phyloP scores from a whole-genome alignment of 306 rosid species.

The Prunus mira region DNA sequence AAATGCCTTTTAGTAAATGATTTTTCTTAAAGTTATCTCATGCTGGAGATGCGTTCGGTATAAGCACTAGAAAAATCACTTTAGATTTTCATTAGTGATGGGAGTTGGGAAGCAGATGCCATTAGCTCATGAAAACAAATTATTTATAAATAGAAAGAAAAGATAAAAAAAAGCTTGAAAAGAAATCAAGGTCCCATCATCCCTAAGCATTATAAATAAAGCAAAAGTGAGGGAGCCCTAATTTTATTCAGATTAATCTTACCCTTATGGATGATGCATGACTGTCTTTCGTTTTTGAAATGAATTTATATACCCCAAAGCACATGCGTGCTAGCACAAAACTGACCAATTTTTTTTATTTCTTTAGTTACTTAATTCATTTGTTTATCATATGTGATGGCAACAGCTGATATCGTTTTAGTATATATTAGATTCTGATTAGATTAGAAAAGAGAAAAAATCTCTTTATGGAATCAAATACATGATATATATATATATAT shows the following conservation, averaged over 20 bases:
- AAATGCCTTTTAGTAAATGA: slow-evolving; percentile 22
- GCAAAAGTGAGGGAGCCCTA: background rate
- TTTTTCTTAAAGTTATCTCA: slow-evolving; percentile 7
- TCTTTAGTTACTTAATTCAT: background rate
- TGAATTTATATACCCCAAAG: background rate
- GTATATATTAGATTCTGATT: background rate
- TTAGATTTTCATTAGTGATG: slow-evolving; percentile 8
- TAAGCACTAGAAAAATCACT: slow-evolving; percentile 25
- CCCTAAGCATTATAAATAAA: slow-evolving; percentile 18
- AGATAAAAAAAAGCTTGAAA: slow-evolving; percentile 10
- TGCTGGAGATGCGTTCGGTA: slow-evolving; percentile 18
- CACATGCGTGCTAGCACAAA: background rate
- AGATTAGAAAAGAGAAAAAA: too few relatives aligned
- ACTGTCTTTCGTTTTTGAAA: background rate
- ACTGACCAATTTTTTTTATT: background rate
- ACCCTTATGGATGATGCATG: slow-evolving; percentile 10
- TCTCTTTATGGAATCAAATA: too few relatives aligned
- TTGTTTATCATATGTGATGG: slow-evolving; percentile 2
- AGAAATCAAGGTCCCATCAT: slow-evolving; percentile 23
- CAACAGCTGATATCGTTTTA: background rate
- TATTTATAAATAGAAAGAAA: background rate
- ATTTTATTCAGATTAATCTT: background rate
- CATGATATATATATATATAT: background rate
- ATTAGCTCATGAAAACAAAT: slow-evolving; percentile 3
- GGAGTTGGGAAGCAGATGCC: slow-evolving; percentile 25